Percentiles rank a stretch among this genome's conserved stretches.
Conservation (phyloP, 176 grass and related monocot species). For the Oryza rufipogon region DNA sequence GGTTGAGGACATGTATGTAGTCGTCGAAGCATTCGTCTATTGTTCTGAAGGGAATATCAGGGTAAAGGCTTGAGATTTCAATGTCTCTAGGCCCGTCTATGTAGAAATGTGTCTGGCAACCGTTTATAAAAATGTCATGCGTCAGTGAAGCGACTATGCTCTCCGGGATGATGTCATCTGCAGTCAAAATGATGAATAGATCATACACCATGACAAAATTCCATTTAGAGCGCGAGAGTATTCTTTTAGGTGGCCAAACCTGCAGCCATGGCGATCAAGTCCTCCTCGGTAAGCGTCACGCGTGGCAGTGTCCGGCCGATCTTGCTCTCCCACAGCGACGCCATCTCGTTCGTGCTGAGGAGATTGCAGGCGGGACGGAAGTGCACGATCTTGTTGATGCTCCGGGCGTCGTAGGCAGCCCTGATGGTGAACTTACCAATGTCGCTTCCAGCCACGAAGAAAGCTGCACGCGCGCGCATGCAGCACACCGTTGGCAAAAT, state of each 20-base stretch:
- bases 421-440: slow-evolving; percentile 71
- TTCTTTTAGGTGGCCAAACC: slow-evolving; percentile 29
- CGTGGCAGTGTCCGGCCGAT: slow-evolving; percentile 68
- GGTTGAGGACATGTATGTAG: slow-evolving; percentile 36
- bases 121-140: slow-evolving; percentile 88
- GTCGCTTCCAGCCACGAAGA: slow-evolving; percentile 75
- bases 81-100: slow-evolving; percentile 51
- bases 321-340: slow-evolving; percentile 71
- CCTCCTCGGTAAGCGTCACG: slow-evolving; percentile 41
- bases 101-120: slow-evolving; percentile 63
- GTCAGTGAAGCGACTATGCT: slow-evolving; percentile 81
- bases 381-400: slow-evolving; percentile 62
- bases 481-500: not conserved
- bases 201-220: not conserved
- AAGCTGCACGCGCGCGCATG: slow-evolving; percentile 32
- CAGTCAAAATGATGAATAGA: not conserved
- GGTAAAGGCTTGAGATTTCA: slow-evolving; percentile 63
- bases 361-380: slow-evolving; percentile 65
- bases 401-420: slow-evolving; percentile 63
- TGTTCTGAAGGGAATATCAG: slow-evolving; percentile 55
- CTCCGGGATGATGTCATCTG: slow-evolving; percentile 64
- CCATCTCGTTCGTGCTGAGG: slow-evolving; percentile 77
- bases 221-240: not conserved
- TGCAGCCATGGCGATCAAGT: slow-evolving; percentile 64
- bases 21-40: slow-evolving; percentile 70